A percentile compares a stretch with the other conserved stretches of the same genome.
These are phyloP conservation scores for Agaricus sinodeliciosus DNA, from an alignment of 768 basidiomycete genomes.

Conservation along the genomic window DNA sequence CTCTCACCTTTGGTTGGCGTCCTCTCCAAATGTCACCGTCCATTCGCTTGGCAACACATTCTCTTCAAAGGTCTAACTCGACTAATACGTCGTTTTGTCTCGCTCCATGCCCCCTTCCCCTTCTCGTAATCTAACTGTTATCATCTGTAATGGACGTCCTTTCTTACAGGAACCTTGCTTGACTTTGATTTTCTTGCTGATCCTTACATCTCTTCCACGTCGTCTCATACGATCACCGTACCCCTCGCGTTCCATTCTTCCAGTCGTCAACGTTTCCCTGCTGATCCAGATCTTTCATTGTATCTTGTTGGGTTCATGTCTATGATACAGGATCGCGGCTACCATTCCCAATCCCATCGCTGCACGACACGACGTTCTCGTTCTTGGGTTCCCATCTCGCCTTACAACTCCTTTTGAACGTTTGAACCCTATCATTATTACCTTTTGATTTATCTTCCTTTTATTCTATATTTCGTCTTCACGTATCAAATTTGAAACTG, in stretches of 20 bases:
- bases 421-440: slow-evolving; percentile 12
- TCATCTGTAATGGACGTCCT: slow-evolving; percentile 11
- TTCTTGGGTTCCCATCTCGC: neutral
- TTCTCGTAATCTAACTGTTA: slow-evolving; percentile 9
- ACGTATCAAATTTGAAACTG: neutral
- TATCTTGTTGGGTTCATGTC: neutral
- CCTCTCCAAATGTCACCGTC: slow-evolving; percentile 1
- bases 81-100: slow-evolving; percentile 4
- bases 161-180: slow-evolving; percentile 1
- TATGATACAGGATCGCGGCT: neutral
- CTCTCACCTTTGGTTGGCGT: slow-evolving; percentile 4
- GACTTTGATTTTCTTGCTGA: slow-evolving; percentile 6
- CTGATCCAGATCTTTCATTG: neutral
- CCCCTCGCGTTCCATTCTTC: neutral
- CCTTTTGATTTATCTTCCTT: neutral
- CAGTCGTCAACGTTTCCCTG: neutral
- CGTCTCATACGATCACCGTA: neutral
- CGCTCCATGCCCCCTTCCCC: neutral
- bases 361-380: neutral
- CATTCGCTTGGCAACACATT: slow-evolving; percentile 9
- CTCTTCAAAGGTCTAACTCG: slow-evolving; percentile 4
- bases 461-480: neutral
- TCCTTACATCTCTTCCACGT: neutral
- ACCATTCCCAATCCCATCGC: neutral
- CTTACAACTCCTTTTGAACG: neutral